Evolutionary conservation across 441 rosid genomes (phyloP).

Genomic region (Viola pubescens): DNA sequence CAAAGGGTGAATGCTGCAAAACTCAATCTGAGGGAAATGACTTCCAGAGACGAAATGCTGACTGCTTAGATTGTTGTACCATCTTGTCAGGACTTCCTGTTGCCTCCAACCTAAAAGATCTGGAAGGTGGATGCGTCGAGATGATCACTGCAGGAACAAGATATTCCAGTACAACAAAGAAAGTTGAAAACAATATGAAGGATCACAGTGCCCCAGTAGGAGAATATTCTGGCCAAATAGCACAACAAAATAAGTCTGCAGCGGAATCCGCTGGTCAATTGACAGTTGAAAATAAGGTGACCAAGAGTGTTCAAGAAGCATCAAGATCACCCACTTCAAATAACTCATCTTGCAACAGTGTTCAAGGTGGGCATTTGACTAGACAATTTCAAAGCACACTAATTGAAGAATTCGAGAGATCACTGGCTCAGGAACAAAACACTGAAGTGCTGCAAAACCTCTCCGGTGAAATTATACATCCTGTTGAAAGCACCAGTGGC

Average conservation of each 20-base stretch:
- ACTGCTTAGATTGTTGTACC: too few relatives aligned
- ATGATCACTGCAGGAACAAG: slow-evolving; percentile 26
- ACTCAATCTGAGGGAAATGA: too few relatives aligned
- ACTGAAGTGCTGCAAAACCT: slow-evolving; percentile 27
- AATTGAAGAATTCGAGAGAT: slow-evolving; percentile 21
- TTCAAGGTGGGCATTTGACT: slow-evolving; percentile 20
- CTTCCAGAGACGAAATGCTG: too few relatives aligned
- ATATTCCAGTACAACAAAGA: slow-evolving; percentile 20
- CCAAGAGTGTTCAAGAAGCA: slow-evolving; percentile 18
- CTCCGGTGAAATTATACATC: slow-evolving; percentile 27
- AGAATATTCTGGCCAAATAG: too few relatives aligned
- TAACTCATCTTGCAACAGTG: slow-evolving; percentile 25
- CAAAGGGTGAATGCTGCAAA: too few relatives aligned
- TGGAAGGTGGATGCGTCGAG: slow-evolving; percentile 25
- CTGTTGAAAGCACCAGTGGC: slow-evolving; percentile 34
- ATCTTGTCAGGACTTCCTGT: too few relatives aligned
- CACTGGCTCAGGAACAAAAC: slow-evolving; percentile 22
- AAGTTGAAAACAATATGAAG: slow-evolving; percentile 16
- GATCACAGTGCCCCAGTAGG: slow-evolving; percentile 18
- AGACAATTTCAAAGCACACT: slow-evolving; percentile 21
- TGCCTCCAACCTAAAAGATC: slow-evolving; percentile 16
- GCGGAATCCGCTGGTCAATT: slow-evolving; percentile 24
- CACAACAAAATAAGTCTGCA: background rate
- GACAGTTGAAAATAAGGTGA: slow-evolving; percentile 21
- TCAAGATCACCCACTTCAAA: slow-evolving; percentile 27